Evolutionary conservation across 164 flowering plant genomes (phyloP), one percentile per base, ranked within the genome.

Genomic region (Berberis vulgaris): DNA sequence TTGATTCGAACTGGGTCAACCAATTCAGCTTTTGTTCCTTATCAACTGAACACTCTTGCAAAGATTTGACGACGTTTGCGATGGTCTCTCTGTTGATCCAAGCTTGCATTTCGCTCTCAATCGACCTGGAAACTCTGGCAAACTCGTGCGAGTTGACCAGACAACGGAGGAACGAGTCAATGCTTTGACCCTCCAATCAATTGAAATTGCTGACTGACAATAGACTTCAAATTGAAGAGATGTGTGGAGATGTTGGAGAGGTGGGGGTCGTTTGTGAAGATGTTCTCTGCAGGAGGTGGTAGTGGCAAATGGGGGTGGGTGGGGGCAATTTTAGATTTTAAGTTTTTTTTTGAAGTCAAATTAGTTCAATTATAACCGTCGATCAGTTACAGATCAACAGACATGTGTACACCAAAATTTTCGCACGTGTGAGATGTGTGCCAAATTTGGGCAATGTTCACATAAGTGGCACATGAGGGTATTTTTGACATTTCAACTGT

Each of bases 41-140:
- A 40, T 53, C 65, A 4, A 41, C 66, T 2, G 44, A 40, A 41
- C n/a, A 2, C n/a, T 52, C 0, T 52, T 26, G 1, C n/a, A 52
- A 41, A 57, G 42, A 5, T 41, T 71, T 69, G 0, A 71, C 71
- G 45, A 94, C 74, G 10, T 49, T 69, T 52, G 77, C 86, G 41
- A 89, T 40, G 68, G 60, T 75, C 62, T 87, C 86, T 0, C 95
- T 86, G 53, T 94, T 97, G 55, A 94, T 91, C 95, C 91, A 87
- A 0, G 95, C 80, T 53, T 86, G 96, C 45, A 91, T 78, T 60
- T 90, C 97, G 2, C 74, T 61, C 72, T 80, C 91, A 55, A 91
- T 82, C 3, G 82, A 79, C 26, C 75, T 79, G 50, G 98, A 91
- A 56, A 91, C 74, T n/a, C 78, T 72, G 44, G 93, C 77, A 69